phyloP scores from a whole-genome alignment of 345 rosid species.

The Euclidium syriacum region DNA sequence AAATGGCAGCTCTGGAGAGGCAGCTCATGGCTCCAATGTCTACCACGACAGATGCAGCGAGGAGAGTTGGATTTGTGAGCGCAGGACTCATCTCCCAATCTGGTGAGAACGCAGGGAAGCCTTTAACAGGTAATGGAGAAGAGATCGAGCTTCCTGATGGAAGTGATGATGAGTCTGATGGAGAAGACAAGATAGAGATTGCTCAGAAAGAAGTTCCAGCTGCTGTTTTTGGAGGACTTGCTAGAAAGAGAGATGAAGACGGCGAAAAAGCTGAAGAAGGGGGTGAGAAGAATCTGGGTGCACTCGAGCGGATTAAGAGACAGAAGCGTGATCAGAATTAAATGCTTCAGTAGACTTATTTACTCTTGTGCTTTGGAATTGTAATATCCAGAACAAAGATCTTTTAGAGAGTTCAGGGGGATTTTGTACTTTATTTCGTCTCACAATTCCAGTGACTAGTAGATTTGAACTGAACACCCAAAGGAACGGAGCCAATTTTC shows the following conservation, averaged over 20 bases:
- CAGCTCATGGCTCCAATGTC: constrained; percentile 53
- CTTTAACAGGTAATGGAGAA: constrained; percentile 48
- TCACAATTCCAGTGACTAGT: no score
- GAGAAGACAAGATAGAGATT: constrained; percentile 63
- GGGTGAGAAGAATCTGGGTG: constrained; percentile 50
- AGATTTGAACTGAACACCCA: no score
- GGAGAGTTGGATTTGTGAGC: constrained; percentile 82
- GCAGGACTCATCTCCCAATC: constrained; percentile 74
- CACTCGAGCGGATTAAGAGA: constrained; percentile 79
- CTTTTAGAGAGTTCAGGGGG: not conserved
- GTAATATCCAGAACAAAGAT: not conserved
- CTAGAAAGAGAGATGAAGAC: constrained; percentile 59
- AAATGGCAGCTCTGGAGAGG: constrained; percentile 89
- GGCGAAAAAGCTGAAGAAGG: constrained; percentile 16
- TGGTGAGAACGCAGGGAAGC: constrained; percentile 38
- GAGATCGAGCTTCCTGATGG: constrained; percentile 85
- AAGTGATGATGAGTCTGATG: constrained; percentile 60
- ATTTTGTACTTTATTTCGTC: constrained; percentile 3
- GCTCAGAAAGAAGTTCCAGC: constrained; percentile 76
- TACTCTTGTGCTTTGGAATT: not conserved
- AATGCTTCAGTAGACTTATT: not conserved
- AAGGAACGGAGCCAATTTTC: not conserved
- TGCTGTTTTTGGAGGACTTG: constrained; percentile 77
- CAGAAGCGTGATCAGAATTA: constrained; percentile 29
- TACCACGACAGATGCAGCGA: constrained; percentile 22